These are phyloP conservation scores for Sporisorium scitamineum DNA, from an alignment of 1,284 basidiomycete genomes.

Conservation along the genomic window DNA sequence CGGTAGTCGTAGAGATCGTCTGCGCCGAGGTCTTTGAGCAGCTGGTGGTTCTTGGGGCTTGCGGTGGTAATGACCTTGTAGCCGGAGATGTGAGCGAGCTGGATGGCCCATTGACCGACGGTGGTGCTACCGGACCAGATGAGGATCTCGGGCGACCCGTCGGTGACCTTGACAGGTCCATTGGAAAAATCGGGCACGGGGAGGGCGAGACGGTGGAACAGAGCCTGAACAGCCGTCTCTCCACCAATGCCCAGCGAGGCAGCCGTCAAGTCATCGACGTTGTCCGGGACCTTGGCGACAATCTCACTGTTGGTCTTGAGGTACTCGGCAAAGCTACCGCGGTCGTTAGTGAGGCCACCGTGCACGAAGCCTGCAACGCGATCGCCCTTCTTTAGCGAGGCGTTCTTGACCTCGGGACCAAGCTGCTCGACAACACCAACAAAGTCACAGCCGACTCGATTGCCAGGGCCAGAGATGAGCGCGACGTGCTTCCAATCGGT, in stretches of 20 bases:
- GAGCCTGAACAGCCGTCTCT: conserved; percentile 60
- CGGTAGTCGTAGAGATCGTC: conserved; percentile 72
- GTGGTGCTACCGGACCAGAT: conserved; percentile 75
- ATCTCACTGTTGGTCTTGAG: conserved; percentile 62
- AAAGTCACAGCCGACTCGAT: conserved; percentile 75
- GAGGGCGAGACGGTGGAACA: conserved; percentile 48
- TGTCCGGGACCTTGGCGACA: conserved; percentile 57
- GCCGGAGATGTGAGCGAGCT: conserved; percentile 69
- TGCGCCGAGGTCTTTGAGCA: conserved; percentile 62
- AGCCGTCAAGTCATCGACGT: conserved; percentile 39
- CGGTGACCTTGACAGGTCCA: conserved; percentile 34
- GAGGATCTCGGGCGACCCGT: conserved; percentile 54
- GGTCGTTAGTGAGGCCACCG: conserved; percentile 68
- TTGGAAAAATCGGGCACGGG: conserved; percentile 40
- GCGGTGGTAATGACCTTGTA: conserved; percentile 73
- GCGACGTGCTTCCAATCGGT: conserved; percentile 70
- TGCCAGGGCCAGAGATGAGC: conserved; percentile 65
- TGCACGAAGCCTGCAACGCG: conserved; percentile 73
- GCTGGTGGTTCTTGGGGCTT: conserved; percentile 67
- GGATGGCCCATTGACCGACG: conserved; percentile 72
- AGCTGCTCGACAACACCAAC: conserved; percentile 75
- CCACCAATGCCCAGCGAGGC: conserved; percentile 60
- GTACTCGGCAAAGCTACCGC: conserved; percentile 69
- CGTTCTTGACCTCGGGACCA: conserved; percentile 65
- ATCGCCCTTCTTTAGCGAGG: conserved; percentile 73